Evolutionary conservation across 495 filamentous ascomycete species (phyloP).

Genomic region (Margaritispora aquatica): DNA sequence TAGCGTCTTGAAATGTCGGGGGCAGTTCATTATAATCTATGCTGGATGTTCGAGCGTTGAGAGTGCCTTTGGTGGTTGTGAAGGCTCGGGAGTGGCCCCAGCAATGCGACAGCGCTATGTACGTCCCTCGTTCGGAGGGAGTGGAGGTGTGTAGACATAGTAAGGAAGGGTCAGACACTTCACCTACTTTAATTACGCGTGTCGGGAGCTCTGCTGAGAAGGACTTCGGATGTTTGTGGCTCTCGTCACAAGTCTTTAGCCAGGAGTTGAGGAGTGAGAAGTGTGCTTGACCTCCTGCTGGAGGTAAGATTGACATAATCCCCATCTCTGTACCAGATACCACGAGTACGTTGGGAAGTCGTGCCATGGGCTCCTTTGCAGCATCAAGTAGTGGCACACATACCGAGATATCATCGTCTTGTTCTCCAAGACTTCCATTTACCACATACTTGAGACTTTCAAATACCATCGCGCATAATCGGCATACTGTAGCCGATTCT

Average conservation of each 20-base stretch:
- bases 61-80: neutral
- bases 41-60: neutral
- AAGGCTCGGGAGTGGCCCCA: neutral
- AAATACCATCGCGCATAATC: too few species aligned
- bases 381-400: too few species aligned
- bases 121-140: neutral
- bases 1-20: constrained; percentile 27
- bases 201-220: neutral
- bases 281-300: neutral
- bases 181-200: neutral
- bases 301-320: neutral
- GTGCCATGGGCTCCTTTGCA: too few species aligned
- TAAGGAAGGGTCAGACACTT: neutral
- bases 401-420: too few species aligned
- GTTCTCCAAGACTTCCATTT: too few species aligned
- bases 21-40: neutral
- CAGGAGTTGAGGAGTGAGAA: neutral
- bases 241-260: neutral
- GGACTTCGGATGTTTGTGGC: neutral
- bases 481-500: too few species aligned
- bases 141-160: neutral
- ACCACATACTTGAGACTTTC: too few species aligned
- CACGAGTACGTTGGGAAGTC: too few species aligned
- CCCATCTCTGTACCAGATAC: neutral
- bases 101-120: neutral